These are phyloP conservation scores for Cyberlindnera mycetangii DNA, from an alignment of 805 yeast genomes.

Conservation along the genomic window DNA sequence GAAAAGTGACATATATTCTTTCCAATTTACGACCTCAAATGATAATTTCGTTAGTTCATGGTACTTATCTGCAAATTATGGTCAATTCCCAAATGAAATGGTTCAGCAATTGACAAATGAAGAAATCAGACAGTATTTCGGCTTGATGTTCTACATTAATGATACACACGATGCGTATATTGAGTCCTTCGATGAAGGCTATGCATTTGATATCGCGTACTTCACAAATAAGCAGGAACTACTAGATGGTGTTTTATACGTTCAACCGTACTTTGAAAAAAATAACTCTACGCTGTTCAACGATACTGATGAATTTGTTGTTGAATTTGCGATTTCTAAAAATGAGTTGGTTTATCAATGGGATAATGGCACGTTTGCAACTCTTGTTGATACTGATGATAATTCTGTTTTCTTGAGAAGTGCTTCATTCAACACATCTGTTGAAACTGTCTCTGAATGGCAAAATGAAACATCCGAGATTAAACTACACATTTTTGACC, in stretches of 20 bases:
- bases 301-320: constrained; percentile 8
- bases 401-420: constrained; percentile 64
- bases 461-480: constrained; percentile 5
- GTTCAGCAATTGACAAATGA: neutral
- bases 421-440: constrained; percentile 41
- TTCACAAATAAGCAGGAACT: constrained; percentile 8
- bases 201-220: constrained; percentile 13
- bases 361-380: constrained; percentile 56
- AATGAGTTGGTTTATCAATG: constrained; percentile 64
- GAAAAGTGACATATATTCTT: constrained; percentile 11
- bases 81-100: constrained; percentile 8
- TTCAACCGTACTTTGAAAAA: constrained; percentile 15
- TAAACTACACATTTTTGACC: constrained; percentile 12
- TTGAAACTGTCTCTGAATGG: constrained; percentile 7
- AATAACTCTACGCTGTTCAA: constrained; percentile 5
- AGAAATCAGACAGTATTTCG: constrained; percentile 10
- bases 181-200: constrained; percentile 17
- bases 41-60: constrained; percentile 3
- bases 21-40: constrained; percentile 15
- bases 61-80: constrained; percentile 17
- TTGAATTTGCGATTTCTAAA: constrained; percentile 61
- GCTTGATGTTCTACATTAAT: constrained; percentile 14
- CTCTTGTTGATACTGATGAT: constrained; percentile 67
- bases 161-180: constrained; percentile 5
- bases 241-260: constrained; percentile 7